phyloP scores from a whole-genome alignment of 768 basidiomycete genomes.

The Boletales sp. region DNA sequence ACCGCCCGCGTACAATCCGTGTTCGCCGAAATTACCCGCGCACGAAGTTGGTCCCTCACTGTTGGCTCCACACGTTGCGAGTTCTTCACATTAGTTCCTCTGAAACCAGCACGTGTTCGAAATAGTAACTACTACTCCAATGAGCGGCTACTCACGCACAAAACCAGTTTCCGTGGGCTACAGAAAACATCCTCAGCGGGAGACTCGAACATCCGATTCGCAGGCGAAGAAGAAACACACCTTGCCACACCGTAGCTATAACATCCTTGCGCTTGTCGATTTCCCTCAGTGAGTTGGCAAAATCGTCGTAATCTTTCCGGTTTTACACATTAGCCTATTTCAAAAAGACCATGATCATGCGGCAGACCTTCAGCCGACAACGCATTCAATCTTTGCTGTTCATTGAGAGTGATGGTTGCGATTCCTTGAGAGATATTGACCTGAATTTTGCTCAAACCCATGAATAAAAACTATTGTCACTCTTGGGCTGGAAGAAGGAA shows the following conservation, averaged over 20 bases:
- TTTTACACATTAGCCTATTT: not conserved
- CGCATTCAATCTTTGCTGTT: conserved; percentile 58
- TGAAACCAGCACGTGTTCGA: conserved; percentile 19
- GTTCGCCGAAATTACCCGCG: conserved; percentile 46
- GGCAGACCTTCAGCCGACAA: conserved; percentile 45
- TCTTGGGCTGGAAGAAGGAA: not conserved
- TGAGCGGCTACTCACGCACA: conserved; percentile 54
- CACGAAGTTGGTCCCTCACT: conserved; percentile 46
- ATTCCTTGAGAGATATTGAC: conserved; percentile 53
- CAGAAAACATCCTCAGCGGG: not conserved
- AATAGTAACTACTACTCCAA: not conserved
- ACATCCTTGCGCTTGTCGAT: conserved; percentile 61
- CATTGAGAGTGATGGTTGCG: conserved; percentile 66
- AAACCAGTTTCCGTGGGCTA: conserved; percentile 69
- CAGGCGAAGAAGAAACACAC: conserved; percentile 24
- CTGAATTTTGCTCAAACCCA: conserved; percentile 39
- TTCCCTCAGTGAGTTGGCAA: conserved; percentile 54
- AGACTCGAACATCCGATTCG: not conserved
- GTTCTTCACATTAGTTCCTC: conserved; percentile 56
- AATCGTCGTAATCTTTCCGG: conserved; percentile 54
- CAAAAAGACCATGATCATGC: conserved; percentile 17
- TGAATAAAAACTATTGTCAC: not conserved
- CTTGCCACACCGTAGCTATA: conserved; percentile 65
- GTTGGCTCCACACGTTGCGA: conserved; percentile 11
- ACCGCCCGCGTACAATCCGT: conserved; percentile 67